Evolutionary conservation across 2,329 filamentous ascomycete genomes (phyloP).

Genomic region (Botrytis deweyae): DNA sequence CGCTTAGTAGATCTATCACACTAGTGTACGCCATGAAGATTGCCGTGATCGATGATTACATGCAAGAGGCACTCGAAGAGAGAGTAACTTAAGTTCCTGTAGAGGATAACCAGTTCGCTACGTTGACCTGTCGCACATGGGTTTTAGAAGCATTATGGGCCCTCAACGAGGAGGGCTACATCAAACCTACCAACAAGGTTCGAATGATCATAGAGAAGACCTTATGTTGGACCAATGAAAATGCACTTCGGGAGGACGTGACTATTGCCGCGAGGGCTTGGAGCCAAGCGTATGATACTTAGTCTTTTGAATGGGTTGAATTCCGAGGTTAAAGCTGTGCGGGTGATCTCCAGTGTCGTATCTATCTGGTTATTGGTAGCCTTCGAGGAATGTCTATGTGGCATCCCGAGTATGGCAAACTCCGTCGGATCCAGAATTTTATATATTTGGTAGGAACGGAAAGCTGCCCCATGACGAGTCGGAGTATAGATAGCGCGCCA

Average conservation of each 20-base stretch:
- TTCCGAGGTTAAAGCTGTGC: background rate
- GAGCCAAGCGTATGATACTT: background rate
- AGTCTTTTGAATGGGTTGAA: rapidly evolving
- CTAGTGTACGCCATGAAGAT: background rate
- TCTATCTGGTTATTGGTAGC: background rate
- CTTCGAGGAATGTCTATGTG: background rate
- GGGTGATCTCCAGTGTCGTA: background rate
- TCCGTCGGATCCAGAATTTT: background rate
- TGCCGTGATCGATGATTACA: background rate
- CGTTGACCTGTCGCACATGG: background rate
- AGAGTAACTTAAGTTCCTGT: background rate
- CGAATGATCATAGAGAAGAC: no score
- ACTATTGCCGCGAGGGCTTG: no score
- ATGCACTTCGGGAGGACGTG: no score
- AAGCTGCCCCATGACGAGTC: background rate
- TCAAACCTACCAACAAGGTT: background rate
- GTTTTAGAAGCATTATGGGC: background rate
- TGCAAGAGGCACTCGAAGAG: background rate
- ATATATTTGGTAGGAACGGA: background rate
- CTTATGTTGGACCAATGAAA: background rate
- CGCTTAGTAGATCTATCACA: background rate
- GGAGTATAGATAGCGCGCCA: background rate
- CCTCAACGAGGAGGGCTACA: background rate
- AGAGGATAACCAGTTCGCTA: background rate
- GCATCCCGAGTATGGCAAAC: background rate